These are phyloP conservation scores for Rubia occidens DNA, from an alignment of 305 asterid genomes.

Conservation along the genomic window DNA sequence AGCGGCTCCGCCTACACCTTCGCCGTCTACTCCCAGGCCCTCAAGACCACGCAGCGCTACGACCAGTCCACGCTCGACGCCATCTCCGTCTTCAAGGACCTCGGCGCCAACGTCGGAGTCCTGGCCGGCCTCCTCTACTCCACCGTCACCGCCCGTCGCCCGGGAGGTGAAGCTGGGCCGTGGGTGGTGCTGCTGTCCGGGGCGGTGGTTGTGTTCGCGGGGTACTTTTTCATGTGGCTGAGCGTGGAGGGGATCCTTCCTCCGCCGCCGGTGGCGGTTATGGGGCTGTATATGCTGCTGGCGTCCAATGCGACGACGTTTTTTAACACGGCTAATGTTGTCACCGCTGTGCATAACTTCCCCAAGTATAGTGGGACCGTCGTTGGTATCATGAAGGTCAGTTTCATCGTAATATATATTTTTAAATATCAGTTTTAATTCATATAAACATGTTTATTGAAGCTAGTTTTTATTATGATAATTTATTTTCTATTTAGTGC, in stretches of 20 bases:
- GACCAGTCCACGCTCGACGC: constrained; percentile 68
- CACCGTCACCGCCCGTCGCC: constrained; percentile 23
- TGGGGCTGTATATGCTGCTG: constrained; percentile 60
- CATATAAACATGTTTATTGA: too few relatives aligned
- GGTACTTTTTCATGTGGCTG: constrained; percentile 78
- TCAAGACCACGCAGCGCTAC: constrained; percentile 60
- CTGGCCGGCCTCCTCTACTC: constrained; percentile 74
- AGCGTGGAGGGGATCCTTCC: constrained; percentile 50
- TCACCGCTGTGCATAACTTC: constrained; percentile 72
- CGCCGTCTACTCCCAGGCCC: constrained; percentile 54
- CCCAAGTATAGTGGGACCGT: constrained; percentile 62
- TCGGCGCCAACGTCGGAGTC: constrained; percentile 65
- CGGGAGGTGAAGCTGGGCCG: constrained; percentile 31
- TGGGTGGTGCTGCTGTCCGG: constrained; percentile 36
- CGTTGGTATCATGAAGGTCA: constrained; percentile 91
- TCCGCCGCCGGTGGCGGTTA: constrained; percentile 35
- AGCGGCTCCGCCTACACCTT: constrained; percentile 84
- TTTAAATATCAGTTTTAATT: too few relatives aligned
- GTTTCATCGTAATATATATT: neutral
- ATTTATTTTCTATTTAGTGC: neutral
- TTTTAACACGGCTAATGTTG: constrained; percentile 76
- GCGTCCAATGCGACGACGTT: constrained; percentile 74
- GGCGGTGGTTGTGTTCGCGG: constrained; percentile 42
- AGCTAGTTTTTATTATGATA: too few relatives aligned
- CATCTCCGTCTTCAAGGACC: constrained; percentile 64